A percentile compares a stretch with the other conserved stretches of the same genome.
Evolutionary conservation across 1,284 basidiomycete species (phyloP).

Genomic region (Melampsora larici-populina): DNA sequence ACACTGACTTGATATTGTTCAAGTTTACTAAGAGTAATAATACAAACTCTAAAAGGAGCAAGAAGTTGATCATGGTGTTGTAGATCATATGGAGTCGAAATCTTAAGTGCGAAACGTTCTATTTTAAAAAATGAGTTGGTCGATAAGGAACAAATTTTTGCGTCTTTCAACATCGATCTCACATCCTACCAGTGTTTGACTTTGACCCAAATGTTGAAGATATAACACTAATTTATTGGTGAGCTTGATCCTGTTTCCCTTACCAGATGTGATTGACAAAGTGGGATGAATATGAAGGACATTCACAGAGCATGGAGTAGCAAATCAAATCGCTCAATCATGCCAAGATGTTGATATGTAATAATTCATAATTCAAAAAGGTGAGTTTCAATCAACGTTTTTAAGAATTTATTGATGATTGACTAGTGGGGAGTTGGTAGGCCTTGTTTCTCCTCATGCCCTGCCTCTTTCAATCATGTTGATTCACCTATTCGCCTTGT

Average conservation of each 20-base stretch:
- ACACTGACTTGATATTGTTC: conserved; percentile 49
- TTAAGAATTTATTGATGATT: too few relatives aligned
- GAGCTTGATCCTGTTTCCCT: neutral
- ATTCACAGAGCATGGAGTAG: neutral
- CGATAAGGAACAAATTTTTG: conserved; percentile 45
- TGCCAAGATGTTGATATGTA: too few relatives aligned
- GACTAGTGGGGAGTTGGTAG: too few relatives aligned
- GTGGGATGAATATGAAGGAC: conserved; percentile 4
- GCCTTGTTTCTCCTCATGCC: too few relatives aligned
- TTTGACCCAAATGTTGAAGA: conserved; percentile 51
- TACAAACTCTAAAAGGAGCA: conserved; percentile 47
- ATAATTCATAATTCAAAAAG: too few relatives aligned
- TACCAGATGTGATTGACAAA: neutral
- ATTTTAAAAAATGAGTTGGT: neutral
- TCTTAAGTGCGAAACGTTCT: neutral
- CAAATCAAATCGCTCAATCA: neutral
- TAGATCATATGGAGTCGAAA: neutral
- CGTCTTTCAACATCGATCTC: conserved; percentile 45
- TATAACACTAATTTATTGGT: conserved; percentile 47
- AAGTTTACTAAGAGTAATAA: conserved; percentile 46
- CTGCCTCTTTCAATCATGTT: too few relatives aligned
- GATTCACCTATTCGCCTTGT: too few relatives aligned
- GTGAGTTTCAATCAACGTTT: too few relatives aligned
- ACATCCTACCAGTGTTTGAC: conserved; percentile 49
- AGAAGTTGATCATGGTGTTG: conserved; percentile 45